Evolutionary conservation across 2,329 filamentous ascomycete genomes (phyloP).

Genomic region (Aspergillus sp.): DNA sequence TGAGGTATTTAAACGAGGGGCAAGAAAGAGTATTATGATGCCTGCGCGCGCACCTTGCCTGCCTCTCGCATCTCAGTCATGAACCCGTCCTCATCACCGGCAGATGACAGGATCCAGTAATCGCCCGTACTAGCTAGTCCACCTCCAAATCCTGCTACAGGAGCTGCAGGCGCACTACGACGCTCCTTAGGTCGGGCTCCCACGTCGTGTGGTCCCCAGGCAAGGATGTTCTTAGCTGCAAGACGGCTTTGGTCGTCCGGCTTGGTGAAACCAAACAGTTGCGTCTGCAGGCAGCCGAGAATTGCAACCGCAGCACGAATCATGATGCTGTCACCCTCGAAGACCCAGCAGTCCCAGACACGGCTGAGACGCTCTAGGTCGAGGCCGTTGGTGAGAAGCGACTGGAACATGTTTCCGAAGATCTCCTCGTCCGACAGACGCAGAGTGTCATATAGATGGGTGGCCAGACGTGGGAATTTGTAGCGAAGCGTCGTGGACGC

Average conservation of each 20-base stretch:
- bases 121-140: slow-evolving; percentile 39
- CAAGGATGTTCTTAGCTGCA: slow-evolving; percentile 33
- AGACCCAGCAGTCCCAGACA: slow-evolving; percentile 62
- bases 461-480: slow-evolving; percentile 56
- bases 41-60: slow-evolving; percentile 35
- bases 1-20: too few relatives aligned
- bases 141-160: slow-evolving; percentile 35
- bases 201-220: slow-evolving; percentile 37
- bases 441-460: slow-evolving; percentile 49
- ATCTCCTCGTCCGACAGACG: slow-evolving; percentile 44
- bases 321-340: slow-evolving; percentile 57
- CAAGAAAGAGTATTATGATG: neutral
- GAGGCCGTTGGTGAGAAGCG: slow-evolving; percentile 53
- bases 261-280: slow-evolving; percentile 40
- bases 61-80: slow-evolving; percentile 44
- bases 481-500: slow-evolving; percentile 58
- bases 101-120: slow-evolving; percentile 42
- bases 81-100: slow-evolving; percentile 43
- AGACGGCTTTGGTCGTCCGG: slow-evolving; percentile 39
- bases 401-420: slow-evolving; percentile 56
- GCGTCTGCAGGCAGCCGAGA: slow-evolving; percentile 44
- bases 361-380: slow-evolving; percentile 55
- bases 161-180: slow-evolving; percentile 33
- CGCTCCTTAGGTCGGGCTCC: slow-evolving; percentile 35
- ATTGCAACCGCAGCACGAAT: slow-evolving; percentile 47